These are phyloP conservation scores for Nothophytophthora sp. DNA, from an alignment of 352 stramenopile species.

Conservation along the genomic window DNA sequence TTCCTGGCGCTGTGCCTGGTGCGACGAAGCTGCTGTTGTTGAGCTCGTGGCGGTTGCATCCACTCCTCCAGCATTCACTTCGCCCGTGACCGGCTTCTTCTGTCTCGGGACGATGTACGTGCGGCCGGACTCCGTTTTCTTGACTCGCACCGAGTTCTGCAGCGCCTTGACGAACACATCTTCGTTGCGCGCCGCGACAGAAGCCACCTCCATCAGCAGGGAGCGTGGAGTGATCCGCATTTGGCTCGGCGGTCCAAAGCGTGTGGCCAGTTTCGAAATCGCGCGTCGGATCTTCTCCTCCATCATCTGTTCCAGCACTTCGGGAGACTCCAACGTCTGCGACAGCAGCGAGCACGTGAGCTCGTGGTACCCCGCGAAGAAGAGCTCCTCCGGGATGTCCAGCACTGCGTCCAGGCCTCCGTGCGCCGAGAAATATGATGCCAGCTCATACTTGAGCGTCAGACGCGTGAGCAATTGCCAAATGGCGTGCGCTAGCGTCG, in stretches of 20 bases:
- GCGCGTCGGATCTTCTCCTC: slow-evolving; percentile 82
- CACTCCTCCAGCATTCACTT: slow-evolving; percentile 7
- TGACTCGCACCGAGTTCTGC: slow-evolving; percentile 65
- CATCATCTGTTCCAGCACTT: slow-evolving; percentile 87
- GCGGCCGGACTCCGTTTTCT: slow-evolving; percentile 80
- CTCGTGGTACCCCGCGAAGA: slow-evolving; percentile 76
- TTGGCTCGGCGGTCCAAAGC: slow-evolving; percentile 66
- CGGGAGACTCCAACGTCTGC: slow-evolving; percentile 77
- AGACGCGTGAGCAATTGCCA: slow-evolving; percentile 73
- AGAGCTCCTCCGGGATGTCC: slow-evolving; percentile 35
- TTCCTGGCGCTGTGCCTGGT: no score
- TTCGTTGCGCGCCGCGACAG: slow-evolving; percentile 76
- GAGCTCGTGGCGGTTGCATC: slow-evolving; percentile 6
- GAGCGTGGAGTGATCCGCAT: slow-evolving; percentile 84
- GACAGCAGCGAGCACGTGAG: slow-evolving; percentile 70
- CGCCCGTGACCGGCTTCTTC: no score
- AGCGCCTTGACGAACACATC: slow-evolving; percentile 75
- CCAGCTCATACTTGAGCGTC: slow-evolving; percentile 76
- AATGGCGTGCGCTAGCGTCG: slow-evolving; percentile 57
- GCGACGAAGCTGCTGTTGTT: no score
- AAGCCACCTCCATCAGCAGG: slow-evolving; percentile 77
- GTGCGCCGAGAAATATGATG: slow-evolving; percentile 51
- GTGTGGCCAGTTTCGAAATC: slow-evolving; percentile 73
- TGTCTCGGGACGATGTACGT: slow-evolving; percentile 70
- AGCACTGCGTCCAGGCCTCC: slow-evolving; percentile 66